A percentile compares a stretch with the other conserved stretches of the same genome.
Conservation (phyloP, 2,329 filamentous ascomycete species). For the Xylariaceae sp. region DNA sequence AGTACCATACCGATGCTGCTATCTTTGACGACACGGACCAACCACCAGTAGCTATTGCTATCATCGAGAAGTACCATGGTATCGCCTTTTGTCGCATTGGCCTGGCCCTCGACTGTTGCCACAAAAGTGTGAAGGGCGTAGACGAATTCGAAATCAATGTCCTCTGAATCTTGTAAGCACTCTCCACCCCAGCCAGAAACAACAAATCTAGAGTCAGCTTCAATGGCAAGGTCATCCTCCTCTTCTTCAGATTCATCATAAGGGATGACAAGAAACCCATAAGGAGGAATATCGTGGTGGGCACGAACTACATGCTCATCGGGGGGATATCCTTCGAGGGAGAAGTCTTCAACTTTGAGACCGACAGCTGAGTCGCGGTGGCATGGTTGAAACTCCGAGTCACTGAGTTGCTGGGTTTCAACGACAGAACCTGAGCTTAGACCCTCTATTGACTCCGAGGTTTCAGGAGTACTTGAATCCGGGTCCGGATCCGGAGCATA, state of each 20-base stretch:
- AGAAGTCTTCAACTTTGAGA: conserved; percentile 21
- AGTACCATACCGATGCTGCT: conserved; percentile 72
- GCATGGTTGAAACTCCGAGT: background rate
- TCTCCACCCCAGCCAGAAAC: conserved; percentile 72
- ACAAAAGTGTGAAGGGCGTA: conserved; percentile 98
- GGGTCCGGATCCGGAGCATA: conserved; percentile 35
- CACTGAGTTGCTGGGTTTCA: conserved; percentile 5
- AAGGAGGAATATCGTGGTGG: conserved; percentile 31
- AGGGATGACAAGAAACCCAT: conserved; percentile 37
- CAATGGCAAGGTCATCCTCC: conserved; percentile 57
- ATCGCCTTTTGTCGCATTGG: conserved; percentile 96
- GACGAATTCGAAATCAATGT: conserved; percentile 99
- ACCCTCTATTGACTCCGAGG: conserved; percentile 13
- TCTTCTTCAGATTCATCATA: conserved; percentile 63
- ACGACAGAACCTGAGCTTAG: conserved; percentile 9
- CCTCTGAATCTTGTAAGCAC: conserved; percentile 92
- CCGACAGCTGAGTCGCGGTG: conserved; percentile 17
- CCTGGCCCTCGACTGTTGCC: conserved; percentile 95
- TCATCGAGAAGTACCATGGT: conserved; percentile 98
- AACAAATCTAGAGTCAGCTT: conserved; percentile 60
- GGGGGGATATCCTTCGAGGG: conserved; percentile 12
- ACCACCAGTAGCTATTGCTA: conserved; percentile 99
- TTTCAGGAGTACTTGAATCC: conserved; percentile 7
- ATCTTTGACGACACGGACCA: conserved; percentile 95
- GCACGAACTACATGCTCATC: conserved; percentile 17